A percentile compares a stretch with the other conserved stretches of the same genome.
phyloP scores from a whole-genome alignment of 78 protist genomes.

The Dictyostelium brefeldianum region DNA sequence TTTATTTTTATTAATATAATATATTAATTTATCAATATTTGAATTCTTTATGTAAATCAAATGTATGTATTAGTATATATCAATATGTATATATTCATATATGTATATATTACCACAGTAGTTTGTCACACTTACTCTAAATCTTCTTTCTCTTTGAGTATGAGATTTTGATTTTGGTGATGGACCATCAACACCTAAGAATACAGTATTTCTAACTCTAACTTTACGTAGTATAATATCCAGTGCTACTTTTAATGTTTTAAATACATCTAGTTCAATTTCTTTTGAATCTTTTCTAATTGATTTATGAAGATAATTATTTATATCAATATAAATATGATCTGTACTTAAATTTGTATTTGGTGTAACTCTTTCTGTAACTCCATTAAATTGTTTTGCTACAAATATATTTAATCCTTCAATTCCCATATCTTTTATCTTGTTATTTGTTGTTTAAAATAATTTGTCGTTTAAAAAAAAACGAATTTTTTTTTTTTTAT shows the following conservation, averaged over 20 bases:
- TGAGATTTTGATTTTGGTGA: conserved; percentile 50
- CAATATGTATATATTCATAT: background rate
- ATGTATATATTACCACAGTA: too few species aligned
- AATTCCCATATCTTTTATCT: background rate
- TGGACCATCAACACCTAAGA: conserved; percentile 54
- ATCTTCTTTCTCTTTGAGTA: conserved; percentile 60
- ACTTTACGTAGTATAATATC: background rate
- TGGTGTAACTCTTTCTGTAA: background rate
- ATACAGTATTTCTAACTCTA: background rate
- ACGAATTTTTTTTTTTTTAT: background rate
- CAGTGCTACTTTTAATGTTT: background rate
- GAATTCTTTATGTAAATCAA: background rate
- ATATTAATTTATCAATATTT: conserved; percentile 4
- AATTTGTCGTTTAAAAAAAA: background rate
- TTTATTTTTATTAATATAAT: background rate
- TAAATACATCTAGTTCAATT: background rate
- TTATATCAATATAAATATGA: background rate
- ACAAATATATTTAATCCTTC: background rate
- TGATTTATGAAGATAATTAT: conserved; percentile 13
- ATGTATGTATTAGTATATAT: background rate
- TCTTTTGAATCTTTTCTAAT: background rate
- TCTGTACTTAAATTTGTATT: background rate
- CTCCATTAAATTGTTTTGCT: background rate
- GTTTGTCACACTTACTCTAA: background rate
- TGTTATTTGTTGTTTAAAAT: background rate